These are phyloP conservation scores for Mycena chlorophos DNA, from an alignment of 768 basidiomycete species.

Conservation along the genomic window DNA sequence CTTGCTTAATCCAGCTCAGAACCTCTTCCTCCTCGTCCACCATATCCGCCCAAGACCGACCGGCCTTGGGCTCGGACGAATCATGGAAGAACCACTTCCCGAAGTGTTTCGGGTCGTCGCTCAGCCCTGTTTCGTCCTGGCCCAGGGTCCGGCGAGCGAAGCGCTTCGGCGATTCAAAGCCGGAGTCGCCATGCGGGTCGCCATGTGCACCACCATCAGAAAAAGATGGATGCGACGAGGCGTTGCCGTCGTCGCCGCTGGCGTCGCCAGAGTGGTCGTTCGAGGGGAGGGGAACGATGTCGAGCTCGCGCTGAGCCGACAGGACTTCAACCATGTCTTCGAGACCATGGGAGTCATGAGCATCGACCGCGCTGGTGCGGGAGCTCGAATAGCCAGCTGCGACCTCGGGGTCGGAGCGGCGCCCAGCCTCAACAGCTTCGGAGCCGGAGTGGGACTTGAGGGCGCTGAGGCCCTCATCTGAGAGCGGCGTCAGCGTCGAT, in stretches of 20 bases:
- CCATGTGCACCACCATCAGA: not conserved
- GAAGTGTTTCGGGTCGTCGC: not conserved
- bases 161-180: not conserved
- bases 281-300: too few relatives aligned
- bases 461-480: slow-evolving; percentile 1
- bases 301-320: not conserved
- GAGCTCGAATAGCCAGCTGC: not conserved
- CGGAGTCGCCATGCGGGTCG: not conserved
- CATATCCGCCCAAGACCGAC: slow-evolving; percentile 1
- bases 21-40: not conserved
- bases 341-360: not conserved
- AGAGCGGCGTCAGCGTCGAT: slow-evolving; percentile 3
- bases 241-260: not conserved
- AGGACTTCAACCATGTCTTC: too few relatives aligned
- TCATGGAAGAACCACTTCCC: not conserved
- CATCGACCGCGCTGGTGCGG: not conserved
- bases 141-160: not conserved
- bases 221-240: too few relatives aligned
- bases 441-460: slow-evolving; percentile 9
- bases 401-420: slow-evolving; percentile 6
- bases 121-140: not conserved
- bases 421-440: slow-evolving; percentile 8
- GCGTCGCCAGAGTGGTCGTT: not conserved
- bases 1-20: not conserved
- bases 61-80: not conserved